phyloP scores from a whole-genome alignment of 257 asterid species.

The Gynochthodes officinalis region DNA sequence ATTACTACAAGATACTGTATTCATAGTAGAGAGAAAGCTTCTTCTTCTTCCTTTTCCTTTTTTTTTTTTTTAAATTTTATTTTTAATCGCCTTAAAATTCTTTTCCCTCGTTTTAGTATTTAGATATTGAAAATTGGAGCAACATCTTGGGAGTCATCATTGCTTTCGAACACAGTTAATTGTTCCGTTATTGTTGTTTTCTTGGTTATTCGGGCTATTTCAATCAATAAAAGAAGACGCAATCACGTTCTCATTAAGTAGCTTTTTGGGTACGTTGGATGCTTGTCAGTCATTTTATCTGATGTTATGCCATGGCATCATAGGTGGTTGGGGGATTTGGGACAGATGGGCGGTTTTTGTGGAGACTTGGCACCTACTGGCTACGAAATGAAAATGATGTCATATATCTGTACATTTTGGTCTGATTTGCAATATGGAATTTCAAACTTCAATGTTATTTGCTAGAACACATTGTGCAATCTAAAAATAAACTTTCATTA shows the following conservation, averaged over 20 bases:
- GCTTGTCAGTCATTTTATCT: conserved; percentile 2
- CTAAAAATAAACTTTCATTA: neutral
- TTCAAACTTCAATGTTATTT: neutral
- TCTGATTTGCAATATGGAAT: neutral
- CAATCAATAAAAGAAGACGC: neutral
- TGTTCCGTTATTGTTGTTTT: neutral
- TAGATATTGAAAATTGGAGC: neutral
- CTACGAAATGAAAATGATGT: neutral
- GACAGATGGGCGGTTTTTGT: neutral
- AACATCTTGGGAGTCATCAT: neutral
- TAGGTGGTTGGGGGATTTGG: neutral
- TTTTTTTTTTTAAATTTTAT: neutral
- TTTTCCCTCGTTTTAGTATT: neutral
- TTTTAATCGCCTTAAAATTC: no score
- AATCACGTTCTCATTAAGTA: neutral
- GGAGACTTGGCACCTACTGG: neutral
- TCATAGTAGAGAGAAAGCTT: no score
- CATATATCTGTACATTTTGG: neutral
- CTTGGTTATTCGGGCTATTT: neutral
- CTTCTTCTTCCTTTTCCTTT: no score
- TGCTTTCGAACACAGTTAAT: neutral
- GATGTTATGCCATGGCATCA: neutral
- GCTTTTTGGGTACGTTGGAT: neutral
- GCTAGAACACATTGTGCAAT: neutral
- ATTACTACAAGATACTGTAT: neutral